Evolutionary conservation across 495 filamentous ascomycete species (phyloP).

Genomic region (Podospora pseudoanserina): DNA sequence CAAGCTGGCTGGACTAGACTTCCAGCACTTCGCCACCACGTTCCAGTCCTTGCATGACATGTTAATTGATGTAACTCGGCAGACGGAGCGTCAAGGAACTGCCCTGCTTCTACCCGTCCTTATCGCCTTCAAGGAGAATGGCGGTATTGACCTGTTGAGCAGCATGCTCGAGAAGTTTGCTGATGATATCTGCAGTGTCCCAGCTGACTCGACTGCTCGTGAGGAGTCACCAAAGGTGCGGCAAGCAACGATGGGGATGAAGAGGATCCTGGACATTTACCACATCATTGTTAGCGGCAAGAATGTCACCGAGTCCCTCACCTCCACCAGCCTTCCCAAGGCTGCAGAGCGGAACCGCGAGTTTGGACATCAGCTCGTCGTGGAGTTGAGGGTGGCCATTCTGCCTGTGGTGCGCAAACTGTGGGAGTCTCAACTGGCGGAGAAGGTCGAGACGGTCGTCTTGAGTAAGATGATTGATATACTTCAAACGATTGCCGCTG

Average conservation of each 20-base stretch:
- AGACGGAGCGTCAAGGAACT: conserved; percentile 54
- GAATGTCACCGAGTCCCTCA: conserved; percentile 67
- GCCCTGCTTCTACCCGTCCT: conserved; percentile 77
- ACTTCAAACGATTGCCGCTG: conserved; percentile 71
- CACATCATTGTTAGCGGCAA: conserved; percentile 70
- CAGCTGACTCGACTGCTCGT: conserved; percentile 26
- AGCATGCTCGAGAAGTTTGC: conserved; percentile 70
- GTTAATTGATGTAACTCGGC: conserved; percentile 59
- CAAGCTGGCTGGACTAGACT: conserved; percentile 40
- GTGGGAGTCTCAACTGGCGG: conserved; percentile 78
- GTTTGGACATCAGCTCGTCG: conserved; percentile 70
- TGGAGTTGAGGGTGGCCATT: conserved; percentile 80
- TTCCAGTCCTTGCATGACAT: conserved; percentile 72
- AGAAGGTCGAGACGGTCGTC: conserved; percentile 69
- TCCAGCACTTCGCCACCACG: conserved; percentile 77
- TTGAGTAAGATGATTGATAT: conserved; percentile 81
- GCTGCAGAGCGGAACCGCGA: conserved; percentile 54
- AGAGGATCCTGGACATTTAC: conserved; percentile 82
- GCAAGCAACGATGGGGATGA: conserved; percentile 57
- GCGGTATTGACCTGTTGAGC: conserved; percentile 71
- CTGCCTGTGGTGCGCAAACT: conserved; percentile 73
- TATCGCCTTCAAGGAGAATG: conserved; percentile 76
- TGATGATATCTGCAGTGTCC: conserved; percentile 50
- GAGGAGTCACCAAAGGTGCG: conserved; percentile 36
- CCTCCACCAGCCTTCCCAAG: conserved; percentile 61